Conservation (phyloP, 768 basidiomycete genomes). For the Termitomyces sp. region DNA sequence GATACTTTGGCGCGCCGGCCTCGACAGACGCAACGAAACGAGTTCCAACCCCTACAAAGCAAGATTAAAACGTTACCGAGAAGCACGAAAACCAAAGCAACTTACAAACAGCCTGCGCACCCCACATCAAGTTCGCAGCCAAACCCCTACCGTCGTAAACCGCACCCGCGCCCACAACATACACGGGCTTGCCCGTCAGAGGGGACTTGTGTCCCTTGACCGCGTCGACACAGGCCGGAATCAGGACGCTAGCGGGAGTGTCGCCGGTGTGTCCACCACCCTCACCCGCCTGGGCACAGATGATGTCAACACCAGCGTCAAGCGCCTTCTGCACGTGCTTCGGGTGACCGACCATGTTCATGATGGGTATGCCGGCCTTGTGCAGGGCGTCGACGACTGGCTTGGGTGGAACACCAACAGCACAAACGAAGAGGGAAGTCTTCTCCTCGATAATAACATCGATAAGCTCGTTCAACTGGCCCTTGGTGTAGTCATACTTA, state of each 20-base stretch:
- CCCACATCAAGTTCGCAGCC: slow-evolving; percentile 86
- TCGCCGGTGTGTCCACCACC: slow-evolving; percentile 90
- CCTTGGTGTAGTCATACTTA: slow-evolving; percentile 87
- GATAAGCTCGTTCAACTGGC: slow-evolving; percentile 77
- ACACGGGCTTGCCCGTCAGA: slow-evolving; percentile 78
- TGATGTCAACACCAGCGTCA: slow-evolving; percentile 83
- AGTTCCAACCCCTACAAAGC: slow-evolving; percentile 66
- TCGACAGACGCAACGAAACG: slow-evolving; percentile 83
- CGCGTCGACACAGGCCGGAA: slow-evolving; percentile 87
- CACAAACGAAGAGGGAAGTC: slow-evolving; percentile 84
- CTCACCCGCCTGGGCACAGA: slow-evolving; percentile 93
- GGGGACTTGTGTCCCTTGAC: slow-evolving; percentile 75
- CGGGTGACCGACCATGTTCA: slow-evolving; percentile 98
- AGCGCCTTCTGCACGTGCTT: slow-evolving; percentile 84
- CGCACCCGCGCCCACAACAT: slow-evolving; percentile 89
- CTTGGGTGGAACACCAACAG: slow-evolving; percentile 83
- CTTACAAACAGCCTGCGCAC: slow-evolving; percentile 84
- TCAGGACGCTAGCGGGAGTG: slow-evolving; percentile 78
- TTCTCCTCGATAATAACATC: slow-evolving; percentile 93
- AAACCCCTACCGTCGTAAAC: slow-evolving; percentile 87
- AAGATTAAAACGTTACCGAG: neutral
- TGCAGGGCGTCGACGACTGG: slow-evolving; percentile 80
- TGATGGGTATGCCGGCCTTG: slow-evolving; percentile 78
- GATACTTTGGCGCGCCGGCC: slow-evolving; percentile 77
- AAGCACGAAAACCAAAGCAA: slow-evolving; percentile 13